Percentiles rank a stretch among this genome's conserved stretches.
phyloP scores from a whole-genome alignment of 352 stramenopile genomes.

The Detonula confervacea region DNA sequence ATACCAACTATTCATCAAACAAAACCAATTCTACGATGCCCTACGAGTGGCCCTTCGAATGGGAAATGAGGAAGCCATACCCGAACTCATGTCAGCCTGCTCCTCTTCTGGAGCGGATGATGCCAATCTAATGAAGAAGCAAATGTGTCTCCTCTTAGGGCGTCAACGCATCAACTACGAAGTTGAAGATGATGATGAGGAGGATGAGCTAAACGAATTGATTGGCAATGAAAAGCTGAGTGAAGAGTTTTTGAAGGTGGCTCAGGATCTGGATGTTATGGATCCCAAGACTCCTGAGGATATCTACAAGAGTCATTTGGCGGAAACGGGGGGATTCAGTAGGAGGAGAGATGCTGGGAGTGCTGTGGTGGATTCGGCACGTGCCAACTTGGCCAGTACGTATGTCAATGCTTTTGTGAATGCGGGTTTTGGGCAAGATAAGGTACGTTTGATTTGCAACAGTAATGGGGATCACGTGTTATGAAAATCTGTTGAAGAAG shows the following conservation, averaged over 20 bases:
- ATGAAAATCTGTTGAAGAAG: no score
- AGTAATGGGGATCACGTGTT: no score
- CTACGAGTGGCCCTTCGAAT: conserved; percentile 96
- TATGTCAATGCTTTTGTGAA: conserved; percentile 99
- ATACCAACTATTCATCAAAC: conserved; percentile 93
- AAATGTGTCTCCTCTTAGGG: conserved; percentile 97
- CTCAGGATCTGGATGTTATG: conserved; percentile 95
- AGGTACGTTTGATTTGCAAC: no score
- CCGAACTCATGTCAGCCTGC: conserved; percentile 68
- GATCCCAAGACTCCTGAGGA: conserved; percentile 96
- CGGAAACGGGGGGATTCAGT: conserved; percentile 92
- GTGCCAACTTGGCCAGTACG: conserved; percentile 97
- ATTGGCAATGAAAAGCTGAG: conserved; percentile 97
- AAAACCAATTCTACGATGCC: conserved; percentile 94
- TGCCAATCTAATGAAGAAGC: conserved; percentile 84
- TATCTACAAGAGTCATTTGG: conserved; percentile 99
- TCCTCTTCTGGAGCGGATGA: no score
- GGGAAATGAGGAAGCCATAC: conserved; percentile 81
- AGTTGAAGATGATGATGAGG: conserved; percentile 88
- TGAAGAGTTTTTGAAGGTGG: conserved; percentile 96
- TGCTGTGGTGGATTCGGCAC: conserved; percentile 93
- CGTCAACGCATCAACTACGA: conserved; percentile 94
- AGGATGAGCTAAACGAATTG: conserved; percentile 91
- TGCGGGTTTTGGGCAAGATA: conserved; percentile 96
- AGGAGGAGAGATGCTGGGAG: conserved; percentile 71